These are phyloP conservation scores for Aethionema arabicum DNA, from an alignment of 345 rosid species.

Conservation along the genomic window DNA sequence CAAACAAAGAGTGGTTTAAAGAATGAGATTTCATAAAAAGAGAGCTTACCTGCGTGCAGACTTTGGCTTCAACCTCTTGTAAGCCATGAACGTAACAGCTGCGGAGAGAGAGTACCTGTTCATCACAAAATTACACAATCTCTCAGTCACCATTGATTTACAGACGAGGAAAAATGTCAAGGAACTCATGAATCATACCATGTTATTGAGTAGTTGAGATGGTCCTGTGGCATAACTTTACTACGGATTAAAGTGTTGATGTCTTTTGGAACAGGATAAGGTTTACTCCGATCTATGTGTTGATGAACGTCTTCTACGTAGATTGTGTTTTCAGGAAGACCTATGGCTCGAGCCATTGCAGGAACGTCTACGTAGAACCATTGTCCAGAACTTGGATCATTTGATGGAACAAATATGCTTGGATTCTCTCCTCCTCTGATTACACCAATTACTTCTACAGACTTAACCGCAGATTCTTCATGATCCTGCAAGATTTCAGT, in stretches of 20 bases:
- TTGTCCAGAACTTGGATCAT: conserved; percentile 69
- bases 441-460: conserved; percentile 78
- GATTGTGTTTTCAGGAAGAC: conserved; percentile 64
- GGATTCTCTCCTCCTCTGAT: conserved; percentile 90
- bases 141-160: conserved; percentile 1
- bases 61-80: conserved; percentile 65
- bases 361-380: conserved; percentile 92
- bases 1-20: conserved; percentile 18
- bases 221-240: conserved; percentile 98
- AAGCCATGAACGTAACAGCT: conserved; percentile 92
- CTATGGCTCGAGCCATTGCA: conserved; percentile 63
- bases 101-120: conserved; percentile 89
- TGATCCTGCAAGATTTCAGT: conserved; percentile 42
- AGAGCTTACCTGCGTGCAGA: conserved; percentile 44
- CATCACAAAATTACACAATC: conserved; percentile 18
- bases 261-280: conserved; percentile 91
- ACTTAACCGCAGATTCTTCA: conserved; percentile 36
- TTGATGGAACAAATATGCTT: conserved; percentile 88
- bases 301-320: conserved; percentile 79
- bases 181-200: conserved; percentile 49
- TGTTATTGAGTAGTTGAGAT: conserved; percentile 86
- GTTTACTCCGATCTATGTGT: conserved; percentile 64
- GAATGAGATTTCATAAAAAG: conserved; percentile 20
- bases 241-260: conserved; percentile 72
- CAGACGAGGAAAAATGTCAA: conserved; percentile 1